Evolutionary conservation across 768 basidiomycete species (phyloP), one percentile per base, ranked within the genome.

Genomic region (Hypholoma fasciculare): DNA sequence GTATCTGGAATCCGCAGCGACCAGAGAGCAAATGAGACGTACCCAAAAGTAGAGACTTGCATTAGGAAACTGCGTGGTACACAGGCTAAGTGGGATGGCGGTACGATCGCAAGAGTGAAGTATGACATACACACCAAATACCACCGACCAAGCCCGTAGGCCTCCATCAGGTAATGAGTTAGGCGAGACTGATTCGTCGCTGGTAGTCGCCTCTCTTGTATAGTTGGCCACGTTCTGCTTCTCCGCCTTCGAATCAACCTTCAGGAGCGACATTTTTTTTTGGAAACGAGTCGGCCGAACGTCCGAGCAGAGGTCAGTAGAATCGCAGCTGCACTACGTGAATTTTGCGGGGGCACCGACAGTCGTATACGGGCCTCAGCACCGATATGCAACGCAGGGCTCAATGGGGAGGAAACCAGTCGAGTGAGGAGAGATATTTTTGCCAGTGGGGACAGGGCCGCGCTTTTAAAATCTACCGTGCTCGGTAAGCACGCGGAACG

Each of bases 1-100:
- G 7, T 30, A 27, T 14, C 37, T 2, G 11, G 14, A 38, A 5
- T 16, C 19, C 12, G 43, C 23, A 50, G 56, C 1, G 23, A 23
- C 16, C 7, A 23, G 3, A 16, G 13, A 11, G 17, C 23, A n/a
- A 26, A 60, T 37, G 17, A 16, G 7, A 56, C 58, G 30, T 59
- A 78, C 75, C 80, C 80, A 64, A 81, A 80, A 14, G 77, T 74
- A 39, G 71, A 71, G 57, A 78, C 75, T 60, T 80, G 78, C n/a
- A 71, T 59, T 14, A 79, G 57, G 65, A 73, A 77, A 23, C 77
- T 78, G 52, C 14, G 56, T n/a, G 17, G 20, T 13, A 51, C 49
- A n/a, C 54, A 5, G 44, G 23, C 16, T 27, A 27, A 48, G 17
- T 48, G 26, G 8, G n/a, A 48, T 27, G 12, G 11, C 9, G 23